Evolutionary conservation across 305 asterid genomes (phyloP), one percentile per base, ranked within the genome.

Genomic region (Coffea humblotiana): DNA sequence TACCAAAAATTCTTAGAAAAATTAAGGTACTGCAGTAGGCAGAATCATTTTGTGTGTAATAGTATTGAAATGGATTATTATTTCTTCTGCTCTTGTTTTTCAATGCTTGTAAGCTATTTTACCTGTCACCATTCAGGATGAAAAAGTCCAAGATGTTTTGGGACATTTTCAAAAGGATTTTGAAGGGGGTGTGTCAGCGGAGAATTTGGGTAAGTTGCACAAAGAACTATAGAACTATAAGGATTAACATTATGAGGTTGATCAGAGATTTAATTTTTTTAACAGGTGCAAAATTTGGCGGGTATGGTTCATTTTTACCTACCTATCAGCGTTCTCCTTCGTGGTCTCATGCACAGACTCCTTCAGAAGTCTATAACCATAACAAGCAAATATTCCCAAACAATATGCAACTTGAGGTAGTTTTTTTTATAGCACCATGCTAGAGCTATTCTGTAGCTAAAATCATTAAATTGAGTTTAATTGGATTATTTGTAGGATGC

Each of bases 161-260:
- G 99, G 99, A 82, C 98, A 96, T 86, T 90, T 89, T 84, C 99
- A 96, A 84, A 96, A 93, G 85, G 99, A 96, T 84, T 96, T 96
- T 87, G 99, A 94, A 90, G 98, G 99, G 52, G 97, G 94, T 65
- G 96, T 96, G 80, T 92, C 99, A 21, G 97, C 97, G 64, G 99
- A 96, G 86, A 94, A 92, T 88, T 90, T 96, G 92, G 99, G 99
- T 96, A 88, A 87, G 98, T 86, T 52, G 72, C 37, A 80, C 73
- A 82, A 86, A 84, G 70, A 74, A 77, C 63, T 72, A 21, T 51
- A 71, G 2, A 47, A 71, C 19, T 16, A 4, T 71, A 67, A 49
- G 71, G 48, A 71, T 64, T 63, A 32, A 77, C 14, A 25, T 49
- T 71, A 61, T 18, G n/a, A 74, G 67, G 82, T 85, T 91, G 63